phyloP scores from a whole-genome alignment of 441 rosid species.

The Croton laevigatus region DNA sequence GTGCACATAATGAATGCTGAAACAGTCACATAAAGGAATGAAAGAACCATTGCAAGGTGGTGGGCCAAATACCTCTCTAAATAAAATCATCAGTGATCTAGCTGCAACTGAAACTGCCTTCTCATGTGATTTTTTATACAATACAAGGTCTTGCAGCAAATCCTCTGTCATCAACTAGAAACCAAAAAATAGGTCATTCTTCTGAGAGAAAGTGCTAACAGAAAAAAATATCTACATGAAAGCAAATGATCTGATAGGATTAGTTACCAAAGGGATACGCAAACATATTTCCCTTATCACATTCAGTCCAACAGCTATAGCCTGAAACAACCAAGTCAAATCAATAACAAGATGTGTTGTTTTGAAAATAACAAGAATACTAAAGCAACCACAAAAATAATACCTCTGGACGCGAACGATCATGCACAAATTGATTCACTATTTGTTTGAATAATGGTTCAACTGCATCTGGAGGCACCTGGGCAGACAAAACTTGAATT shows the following conservation, averaged over 20 bases:
- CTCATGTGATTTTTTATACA: slow-evolving; percentile 82
- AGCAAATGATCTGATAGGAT: slow-evolving; percentile 1
- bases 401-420: slow-evolving; percentile 89
- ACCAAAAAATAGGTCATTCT: slow-evolving; percentile 16
- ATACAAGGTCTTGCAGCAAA: slow-evolving; percentile 88
- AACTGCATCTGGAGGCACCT: slow-evolving; percentile 98
- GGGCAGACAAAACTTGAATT: slow-evolving; percentile 23
- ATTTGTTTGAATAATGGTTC: slow-evolving; percentile 90
- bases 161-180: slow-evolving; percentile 93
- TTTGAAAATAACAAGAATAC: not conserved
- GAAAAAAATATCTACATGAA: not conserved
- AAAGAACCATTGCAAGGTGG: not conserved
- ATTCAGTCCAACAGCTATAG: slow-evolving; percentile 88
- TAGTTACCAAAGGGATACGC: slow-evolving; percentile 80
- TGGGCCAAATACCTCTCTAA: slow-evolving; percentile 70
- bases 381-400: not conserved
- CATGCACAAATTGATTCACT: slow-evolving; percentile 91
- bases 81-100: slow-evolving; percentile 77
- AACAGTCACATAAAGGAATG: not conserved
- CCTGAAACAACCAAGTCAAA: slow-evolving; percentile 38
- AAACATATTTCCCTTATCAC: slow-evolving; percentile 89
- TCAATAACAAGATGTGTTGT: slow-evolving; percentile 2
- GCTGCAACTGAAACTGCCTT: slow-evolving; percentile 87
- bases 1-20: not conserved
- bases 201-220: not conserved